Evolutionary conservation across 768 basidiomycete genomes (phyloP).

Genomic region (Amanita pseudoporphyria): DNA sequence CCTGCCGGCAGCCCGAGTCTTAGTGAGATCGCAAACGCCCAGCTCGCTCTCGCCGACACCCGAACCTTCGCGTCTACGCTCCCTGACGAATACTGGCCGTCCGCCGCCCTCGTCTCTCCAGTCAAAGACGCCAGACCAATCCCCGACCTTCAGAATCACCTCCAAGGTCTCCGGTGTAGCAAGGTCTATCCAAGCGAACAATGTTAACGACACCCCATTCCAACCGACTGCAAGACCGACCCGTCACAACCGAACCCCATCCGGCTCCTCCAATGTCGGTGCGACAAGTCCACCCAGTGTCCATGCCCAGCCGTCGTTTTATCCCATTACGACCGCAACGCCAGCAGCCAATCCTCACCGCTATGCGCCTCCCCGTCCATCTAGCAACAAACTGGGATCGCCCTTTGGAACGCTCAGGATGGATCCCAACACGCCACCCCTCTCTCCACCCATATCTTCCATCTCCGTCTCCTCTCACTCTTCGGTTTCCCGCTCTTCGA

Average conservation of each 20-base stretch:
- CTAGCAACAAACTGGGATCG: conserved; percentile 14
- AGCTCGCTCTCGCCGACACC: conserved; percentile 24
- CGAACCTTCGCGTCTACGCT: conserved; percentile 19
- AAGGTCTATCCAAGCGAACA: conserved; percentile 22
- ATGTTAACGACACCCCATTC: too few relatives aligned
- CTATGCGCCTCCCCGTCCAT: conserved; percentile 25
- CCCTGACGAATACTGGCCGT: conserved; percentile 16
- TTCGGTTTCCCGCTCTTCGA: conserved; percentile 43
- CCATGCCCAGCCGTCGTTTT: conserved; percentile 24
- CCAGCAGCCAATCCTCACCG: conserved; percentile 55
- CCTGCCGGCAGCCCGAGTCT: conserved; percentile 17
- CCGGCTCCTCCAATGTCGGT: conserved; percentile 29
- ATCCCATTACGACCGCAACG: conserved; percentile 47
- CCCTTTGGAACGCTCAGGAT: conserved; percentile 24
- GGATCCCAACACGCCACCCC: conserved; percentile 42
- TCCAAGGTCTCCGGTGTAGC: conserved; percentile 50
- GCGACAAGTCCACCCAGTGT: conserved; percentile 18
- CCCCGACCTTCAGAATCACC: conserved; percentile 37
- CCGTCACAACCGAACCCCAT: conserved; percentile 27
- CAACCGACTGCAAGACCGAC: conserved; percentile 17
- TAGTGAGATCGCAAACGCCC: conserved; percentile 21
- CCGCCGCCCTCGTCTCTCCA: conserved; percentile 24
- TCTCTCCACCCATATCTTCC: conserved; percentile 61
- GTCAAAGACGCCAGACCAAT: conserved; percentile 14
- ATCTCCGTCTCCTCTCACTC: conserved; percentile 76